A percentile compares a stretch with the other conserved stretches of the same genome.
phyloP scores from a whole-genome alignment of 164 flowering plant genomes.

The Cinnamomum chago region DNA sequence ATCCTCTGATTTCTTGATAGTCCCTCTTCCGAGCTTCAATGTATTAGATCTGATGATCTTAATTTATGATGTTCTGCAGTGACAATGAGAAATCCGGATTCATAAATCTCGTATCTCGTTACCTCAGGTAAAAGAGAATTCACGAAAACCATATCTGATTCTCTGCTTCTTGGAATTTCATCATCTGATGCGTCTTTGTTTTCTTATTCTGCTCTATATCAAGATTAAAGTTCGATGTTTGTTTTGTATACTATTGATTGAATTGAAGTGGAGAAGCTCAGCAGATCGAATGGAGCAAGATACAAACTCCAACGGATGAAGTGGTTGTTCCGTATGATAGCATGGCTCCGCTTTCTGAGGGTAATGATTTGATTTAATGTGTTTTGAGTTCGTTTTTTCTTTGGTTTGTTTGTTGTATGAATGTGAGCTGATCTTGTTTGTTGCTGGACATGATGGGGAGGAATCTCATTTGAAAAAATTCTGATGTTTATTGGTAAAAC shows the following conservation, averaged over 20 bases:
- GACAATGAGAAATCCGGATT: conserved; percentile 94
- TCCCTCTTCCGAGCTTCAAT: background rate
- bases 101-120: conserved; percentile 82
- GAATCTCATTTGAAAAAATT: too few relatives aligned
- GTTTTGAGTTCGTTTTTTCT: too few relatives aligned
- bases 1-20: background rate
- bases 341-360: conserved; percentile 65
- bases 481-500: background rate
- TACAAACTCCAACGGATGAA: conserved; percentile 93
- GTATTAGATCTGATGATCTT: conserved; percentile 19
- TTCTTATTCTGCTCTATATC: too few relatives aligned
- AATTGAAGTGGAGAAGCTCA: conserved; percentile 81
- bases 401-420: too few relatives aligned
- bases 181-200: too few relatives aligned
- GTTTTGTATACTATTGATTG: background rate
- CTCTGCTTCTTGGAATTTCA: too few relatives aligned
- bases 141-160: background rate
- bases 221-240: background rate
- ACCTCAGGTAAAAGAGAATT: conserved; percentile 57
- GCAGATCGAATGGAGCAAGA: conserved; percentile 93
- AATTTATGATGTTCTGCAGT: conserved; percentile 34
- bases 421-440: too few relatives aligned
- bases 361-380: conserved; percentile 24
- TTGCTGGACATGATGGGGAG: too few relatives aligned
- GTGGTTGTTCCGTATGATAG: conserved; percentile 89